Evolutionary conservation across 2,329 filamentous ascomycete species (phyloP), one percentile per base, ranked within the genome.

Genomic region (Colletotrichum liriopes): DNA sequence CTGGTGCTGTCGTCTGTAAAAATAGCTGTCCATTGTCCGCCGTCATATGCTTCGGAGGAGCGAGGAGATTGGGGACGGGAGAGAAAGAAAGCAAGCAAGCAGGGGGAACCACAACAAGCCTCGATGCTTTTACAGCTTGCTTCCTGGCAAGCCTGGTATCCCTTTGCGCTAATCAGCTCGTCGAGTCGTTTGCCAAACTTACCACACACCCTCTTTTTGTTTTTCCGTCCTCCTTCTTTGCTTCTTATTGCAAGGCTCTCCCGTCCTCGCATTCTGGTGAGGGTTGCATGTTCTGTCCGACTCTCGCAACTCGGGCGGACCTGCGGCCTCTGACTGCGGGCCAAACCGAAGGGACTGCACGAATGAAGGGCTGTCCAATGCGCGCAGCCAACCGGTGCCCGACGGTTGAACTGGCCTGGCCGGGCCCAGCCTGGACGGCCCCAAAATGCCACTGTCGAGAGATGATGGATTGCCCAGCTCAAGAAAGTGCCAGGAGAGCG

Each of bases 201-300:
- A 35, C 39, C 47, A n/a, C 63, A 54, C 60, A 43, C 59, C 39
- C 56, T 26, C 58, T 8, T 26, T 23, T 52, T 47, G 16, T 35
- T 35, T 23, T 23, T 47, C 45, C 41, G 49, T 41, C 63, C 45
- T 60, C 55, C 51, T n/a, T 26, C 47, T 49, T 71, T 71, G 56
- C 68, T 71, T 71, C 64, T 71, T 45, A 35, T 55, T 61, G 35
- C 68, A 71, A 67, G 68, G 63, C 64, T 32, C n/a, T 67, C 63
- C 68, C 64, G 23, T 51, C 56, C 37, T 61, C 29, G 63, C 20
- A 35, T 56, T 71, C 63, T 51, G 64, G 37, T 62, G 63, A 67
- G 56, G 54, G 16, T 59, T 67, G 47, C 49, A 37, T 41, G 47
- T 54, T 41, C 56, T 39, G 49, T 60, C 49, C 55, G 63, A 39